Evolutionary conservation across 192 early-diverging fungal species (phyloP), one percentile per base, ranked within the genome.

Genomic region (Umbelopsis ramanniana): DNA sequence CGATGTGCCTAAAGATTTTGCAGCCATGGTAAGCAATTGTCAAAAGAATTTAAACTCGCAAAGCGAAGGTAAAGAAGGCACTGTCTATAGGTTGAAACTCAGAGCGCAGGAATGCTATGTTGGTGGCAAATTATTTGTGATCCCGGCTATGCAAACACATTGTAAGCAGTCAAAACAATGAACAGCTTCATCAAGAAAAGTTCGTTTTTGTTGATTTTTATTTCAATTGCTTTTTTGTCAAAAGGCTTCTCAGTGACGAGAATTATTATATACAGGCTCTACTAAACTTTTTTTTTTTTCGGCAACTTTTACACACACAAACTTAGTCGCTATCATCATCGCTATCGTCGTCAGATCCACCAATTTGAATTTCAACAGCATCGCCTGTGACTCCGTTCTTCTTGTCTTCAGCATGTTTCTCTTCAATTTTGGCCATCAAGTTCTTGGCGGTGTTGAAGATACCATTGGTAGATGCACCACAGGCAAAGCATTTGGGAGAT

Each of bases 401-500:
- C 72, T 80, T 45, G 68, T 74, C 29, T 52, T 77, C 46, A 72
- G 67, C 22, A 68, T 90, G 86, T 81, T 80, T 87, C 75, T 66
- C 87, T 68, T 38, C 73, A 5, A 76, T 46, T 67, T 90, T 90
- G 17, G 74, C 81, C n/a, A 86, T 66, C 46, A 94, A 73, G 68
- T 89, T 90, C 80, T 89, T 96, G 22, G 90, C 96, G 0, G 87
- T 84, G 53, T 89, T 92, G 76, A 99, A 99, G 9, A 91, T 79
- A 4, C 97, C 97, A 54, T 81, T 85, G 3, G 97, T 98, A 5
- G 93, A 83, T 0, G 86, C 77, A 7, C 91, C 91, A 77, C 98
- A 99, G 6, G 91, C 93, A 82, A 90, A 94, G 79, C 98, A 99
- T 78, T 96, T 98, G 19, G 90, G 87, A 14, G 87, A 84, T 77